Evolutionary conservation across 352 stramenopile species (phyloP).

Genomic region (Globisporangium perplexum): DNA sequence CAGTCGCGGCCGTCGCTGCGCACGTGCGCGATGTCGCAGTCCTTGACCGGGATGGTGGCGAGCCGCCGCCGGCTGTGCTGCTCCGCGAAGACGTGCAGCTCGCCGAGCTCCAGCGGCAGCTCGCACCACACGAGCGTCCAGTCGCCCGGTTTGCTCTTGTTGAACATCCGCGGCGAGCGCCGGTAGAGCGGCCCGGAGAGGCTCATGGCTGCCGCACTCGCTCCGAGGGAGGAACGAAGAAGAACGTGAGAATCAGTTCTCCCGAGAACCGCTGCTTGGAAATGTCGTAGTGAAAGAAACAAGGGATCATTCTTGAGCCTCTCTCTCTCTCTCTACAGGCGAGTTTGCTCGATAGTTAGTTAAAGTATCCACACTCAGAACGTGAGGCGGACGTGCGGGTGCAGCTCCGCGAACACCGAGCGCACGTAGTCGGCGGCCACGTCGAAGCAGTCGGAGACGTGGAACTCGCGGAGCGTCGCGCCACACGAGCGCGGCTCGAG

Average conservation of each 20-base stretch:
- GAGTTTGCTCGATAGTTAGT: not conserved
- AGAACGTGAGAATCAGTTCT: not conserved
- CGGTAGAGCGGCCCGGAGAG: constrained; percentile 68
- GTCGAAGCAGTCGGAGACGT: constrained; percentile 70
- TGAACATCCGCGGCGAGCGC: constrained; percentile 64
- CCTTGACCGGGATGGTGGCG: constrained; percentile 42
- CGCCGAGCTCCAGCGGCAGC: constrained; percentile 53
- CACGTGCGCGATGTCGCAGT: constrained; percentile 77
- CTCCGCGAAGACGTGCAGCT: constrained; percentile 67
- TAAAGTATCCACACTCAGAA: constrained; percentile 12
- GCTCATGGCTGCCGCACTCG: constrained; percentile 27
- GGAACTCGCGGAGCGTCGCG: constrained; percentile 32
- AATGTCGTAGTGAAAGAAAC: not conserved
- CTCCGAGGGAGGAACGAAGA: too few species aligned
- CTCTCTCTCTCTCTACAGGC: not conserved
- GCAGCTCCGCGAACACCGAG: constrained; percentile 53
- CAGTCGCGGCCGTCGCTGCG: constrained; percentile 78
- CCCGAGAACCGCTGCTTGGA: not conserved
- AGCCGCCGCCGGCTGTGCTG: constrained; percentile 42
- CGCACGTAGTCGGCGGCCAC: constrained; percentile 70
- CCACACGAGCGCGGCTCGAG: constrained; percentile 38
- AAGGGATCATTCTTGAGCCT: not conserved
- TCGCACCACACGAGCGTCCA: constrained; percentile 82
- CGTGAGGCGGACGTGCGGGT: constrained; percentile 32
- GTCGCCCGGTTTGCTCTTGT: constrained; percentile 59